Conservation (phyloP, 192 early-diverging fungal species). For the Podila verticillata region DNA sequence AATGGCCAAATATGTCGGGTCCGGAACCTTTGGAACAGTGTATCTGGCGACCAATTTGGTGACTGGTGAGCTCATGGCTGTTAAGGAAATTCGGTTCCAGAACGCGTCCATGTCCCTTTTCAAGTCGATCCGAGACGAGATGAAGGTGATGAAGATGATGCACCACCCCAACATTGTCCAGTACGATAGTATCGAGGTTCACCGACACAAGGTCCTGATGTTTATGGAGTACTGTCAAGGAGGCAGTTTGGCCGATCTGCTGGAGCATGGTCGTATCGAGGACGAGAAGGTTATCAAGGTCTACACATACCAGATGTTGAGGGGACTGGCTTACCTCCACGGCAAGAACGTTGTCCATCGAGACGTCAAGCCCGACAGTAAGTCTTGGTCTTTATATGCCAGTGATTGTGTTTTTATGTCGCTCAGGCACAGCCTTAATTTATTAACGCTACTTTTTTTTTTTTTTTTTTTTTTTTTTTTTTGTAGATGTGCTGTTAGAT, state of each 20-base stretch:
- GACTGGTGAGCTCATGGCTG: conserved; percentile 87
- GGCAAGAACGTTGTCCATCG: conserved; percentile 87
- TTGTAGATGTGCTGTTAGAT: conserved; percentile 80
- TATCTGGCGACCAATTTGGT: conserved; percentile 87
- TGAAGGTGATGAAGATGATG: conserved; percentile 91
- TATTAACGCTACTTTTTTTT: neutral
- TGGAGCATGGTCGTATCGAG: conserved; percentile 84
- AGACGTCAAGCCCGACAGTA: conserved; percentile 87
- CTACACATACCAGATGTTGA: conserved; percentile 85
- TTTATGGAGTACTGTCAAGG: conserved; percentile 94
- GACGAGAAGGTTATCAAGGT: conserved; percentile 77
- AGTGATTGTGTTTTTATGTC: neutral
- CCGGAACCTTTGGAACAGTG: conserved; percentile 89
- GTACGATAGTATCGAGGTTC: conserved; percentile 93
- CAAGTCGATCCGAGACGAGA: conserved; percentile 87
- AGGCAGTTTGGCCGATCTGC: conserved; percentile 74
- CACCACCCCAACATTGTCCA: conserved; percentile 90
- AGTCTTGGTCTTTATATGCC: conserved; percentile 41
- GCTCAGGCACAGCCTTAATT: neutral
- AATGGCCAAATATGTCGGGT: conserved; percentile 83
- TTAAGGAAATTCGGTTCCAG: conserved; percentile 91
- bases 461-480: neutral
- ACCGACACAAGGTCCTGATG: conserved; percentile 85
- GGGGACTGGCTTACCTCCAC: conserved; percentile 88
- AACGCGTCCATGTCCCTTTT: conserved; percentile 70